Percentiles rank a stretch among this genome's conserved stretches.
Conservation (phyloP, 2,329 filamentous ascomycete genomes). For the Aurifilum marmelostoma region DNA sequence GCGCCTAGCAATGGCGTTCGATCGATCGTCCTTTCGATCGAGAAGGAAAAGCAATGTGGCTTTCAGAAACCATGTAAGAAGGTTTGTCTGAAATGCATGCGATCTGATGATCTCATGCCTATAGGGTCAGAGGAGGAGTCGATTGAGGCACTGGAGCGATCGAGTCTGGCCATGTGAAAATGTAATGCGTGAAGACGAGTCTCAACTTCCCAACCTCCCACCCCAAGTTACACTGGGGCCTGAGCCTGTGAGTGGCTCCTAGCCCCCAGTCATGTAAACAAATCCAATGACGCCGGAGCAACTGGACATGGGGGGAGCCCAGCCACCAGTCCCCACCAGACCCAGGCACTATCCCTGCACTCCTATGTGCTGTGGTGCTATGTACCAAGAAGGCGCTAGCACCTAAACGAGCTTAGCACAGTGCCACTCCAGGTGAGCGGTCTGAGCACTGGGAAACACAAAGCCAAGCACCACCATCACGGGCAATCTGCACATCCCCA, state of each 20-base stretch:
- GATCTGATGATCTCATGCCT: constrained; percentile 25
- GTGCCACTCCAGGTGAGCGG: background rate
- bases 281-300: constrained; percentile 29
- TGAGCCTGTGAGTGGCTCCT: constrained; percentile 19
- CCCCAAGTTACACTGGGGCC: constrained; percentile 23
- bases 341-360: constrained; percentile 2
- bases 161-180: background rate
- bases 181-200: background rate
- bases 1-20: constrained; percentile 18
- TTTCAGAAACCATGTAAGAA: constrained; percentile 14
- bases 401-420: background rate
- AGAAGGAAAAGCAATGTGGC: constrained; percentile 1
- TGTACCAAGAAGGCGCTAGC: background rate
- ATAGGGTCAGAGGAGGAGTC: background rate
- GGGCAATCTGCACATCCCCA: background rate
- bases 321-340: constrained; percentile 19
- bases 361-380: background rate
- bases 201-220: constrained; percentile 25
- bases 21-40: background rate
- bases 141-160: background rate
- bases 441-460: constrained; percentile 22
- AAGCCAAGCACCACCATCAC: constrained; percentile 3
- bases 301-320: constrained; percentile 25
- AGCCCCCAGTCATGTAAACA: constrained; percentile 28
- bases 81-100: constrained; percentile 8